Percentiles rank a stretch among this genome's conserved stretches.
phyloP scores from a whole-genome alignment of 2,329 filamentous ascomycete genomes.

The Colletotrichum godetiae region DNA sequence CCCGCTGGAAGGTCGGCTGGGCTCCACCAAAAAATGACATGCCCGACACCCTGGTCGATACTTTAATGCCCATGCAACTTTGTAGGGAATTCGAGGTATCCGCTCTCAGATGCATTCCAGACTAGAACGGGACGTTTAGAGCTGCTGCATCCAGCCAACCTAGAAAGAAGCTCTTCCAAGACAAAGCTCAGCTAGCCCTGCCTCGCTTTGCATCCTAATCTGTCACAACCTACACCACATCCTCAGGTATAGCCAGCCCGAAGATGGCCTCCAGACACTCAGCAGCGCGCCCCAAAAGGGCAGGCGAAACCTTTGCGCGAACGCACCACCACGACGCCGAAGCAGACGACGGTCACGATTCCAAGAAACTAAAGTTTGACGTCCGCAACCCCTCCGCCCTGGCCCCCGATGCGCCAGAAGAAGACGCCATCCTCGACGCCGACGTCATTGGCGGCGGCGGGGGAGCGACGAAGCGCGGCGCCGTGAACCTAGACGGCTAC shows the following conservation, averaged over 20 bases:
- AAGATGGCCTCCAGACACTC: conserved; percentile 68
- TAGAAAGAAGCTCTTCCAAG: conserved; percentile 18
- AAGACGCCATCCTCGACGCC: conserved; percentile 83
- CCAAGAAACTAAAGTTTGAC: conserved; percentile 92
- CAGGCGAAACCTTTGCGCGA: conserved; percentile 83
- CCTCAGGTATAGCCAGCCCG: not conserved
- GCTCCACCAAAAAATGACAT: conserved; percentile 21
- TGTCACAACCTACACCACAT: not conserved
- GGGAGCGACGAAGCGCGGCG: conserved; percentile 85
- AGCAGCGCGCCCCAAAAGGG: conserved; percentile 83
- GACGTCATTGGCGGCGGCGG: conserved; percentile 89
- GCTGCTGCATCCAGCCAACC: conserved; percentile 26
- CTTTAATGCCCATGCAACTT: conserved; percentile 25
- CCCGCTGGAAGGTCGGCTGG: conserved; percentile 21
- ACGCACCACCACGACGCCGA: conserved; percentile 72
- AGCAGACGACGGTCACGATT: conserved; percentile 54
- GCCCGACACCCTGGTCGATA: conserved; percentile 18
- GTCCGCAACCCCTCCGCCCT: conserved; percentile 93
- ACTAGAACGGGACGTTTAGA: conserved; percentile 6
- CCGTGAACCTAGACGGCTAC: conserved; percentile 96
- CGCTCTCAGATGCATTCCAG: conserved; percentile 1
- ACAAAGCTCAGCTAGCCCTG: conserved; percentile 16
- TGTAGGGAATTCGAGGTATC: conserved; percentile 5
- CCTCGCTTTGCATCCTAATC: not conserved
- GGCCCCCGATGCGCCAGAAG: conserved; percentile 81